These are phyloP conservation scores for Pseudevernia furfuracea DNA, from an alignment of 495 filamentous ascomycete genomes.

Conservation along the genomic window DNA sequence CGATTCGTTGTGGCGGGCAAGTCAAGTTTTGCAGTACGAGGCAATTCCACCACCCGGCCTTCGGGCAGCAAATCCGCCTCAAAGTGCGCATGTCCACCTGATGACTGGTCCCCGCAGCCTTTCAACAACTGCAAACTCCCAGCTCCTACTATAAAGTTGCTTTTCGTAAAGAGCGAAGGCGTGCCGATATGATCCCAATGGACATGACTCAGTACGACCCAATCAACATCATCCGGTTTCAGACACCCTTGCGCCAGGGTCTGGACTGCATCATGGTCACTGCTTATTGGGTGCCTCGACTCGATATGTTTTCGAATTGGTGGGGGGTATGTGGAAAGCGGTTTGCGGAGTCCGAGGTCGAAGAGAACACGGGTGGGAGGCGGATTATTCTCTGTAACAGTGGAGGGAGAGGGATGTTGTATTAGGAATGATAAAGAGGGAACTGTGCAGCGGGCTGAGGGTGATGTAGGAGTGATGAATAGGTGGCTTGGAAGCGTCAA, in stretches of 20 bases:
- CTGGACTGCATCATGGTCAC: not conserved
- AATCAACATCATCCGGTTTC: not conserved
- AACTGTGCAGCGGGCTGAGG: not conserved
- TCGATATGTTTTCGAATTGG: constrained; percentile 1
- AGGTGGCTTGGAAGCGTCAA: constrained; percentile 2
- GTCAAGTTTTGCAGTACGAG: not conserved
- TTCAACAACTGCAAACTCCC: not conserved
- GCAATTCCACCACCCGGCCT: not conserved
- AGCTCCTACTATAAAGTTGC: not conserved
- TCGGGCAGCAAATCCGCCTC: not conserved
- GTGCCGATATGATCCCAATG: constrained; percentile 9
- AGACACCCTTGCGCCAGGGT: not conserved
- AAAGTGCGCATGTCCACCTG: constrained; percentile 2
- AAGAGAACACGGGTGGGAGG: constrained; percentile 1
- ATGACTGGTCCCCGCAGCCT: not conserved
- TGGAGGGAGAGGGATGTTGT: not conserved
- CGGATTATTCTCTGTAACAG: not conserved
- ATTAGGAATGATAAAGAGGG: constrained; percentile 6
- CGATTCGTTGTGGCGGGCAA: not conserved
- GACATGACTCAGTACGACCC: constrained; percentile 2
- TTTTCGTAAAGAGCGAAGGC: not conserved
- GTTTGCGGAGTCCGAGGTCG: constrained; percentile 5
- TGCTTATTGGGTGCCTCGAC: constrained; percentile 3
- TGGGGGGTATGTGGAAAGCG: not conserved
- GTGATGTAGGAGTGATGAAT: not conserved